Percentiles rank a stretch among this genome's conserved stretches.
phyloP scores from a whole-genome alignment of 1,139 yeast genomes.

The Starmera stellimalicola region DNA sequence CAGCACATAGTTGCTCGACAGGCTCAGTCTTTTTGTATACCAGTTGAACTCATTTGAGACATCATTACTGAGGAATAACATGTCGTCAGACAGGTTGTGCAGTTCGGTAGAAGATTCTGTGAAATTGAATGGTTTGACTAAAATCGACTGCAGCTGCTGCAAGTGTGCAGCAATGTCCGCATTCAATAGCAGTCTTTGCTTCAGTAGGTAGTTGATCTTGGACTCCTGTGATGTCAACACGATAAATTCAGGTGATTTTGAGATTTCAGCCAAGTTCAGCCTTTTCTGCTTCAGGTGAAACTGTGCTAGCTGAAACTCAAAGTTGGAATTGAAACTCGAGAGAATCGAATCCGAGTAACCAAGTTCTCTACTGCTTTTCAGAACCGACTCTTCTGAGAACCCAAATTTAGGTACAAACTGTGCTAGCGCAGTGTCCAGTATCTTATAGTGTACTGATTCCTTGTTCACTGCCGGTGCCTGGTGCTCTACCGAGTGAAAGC shows the following conservation, averaged over 20 bases:
- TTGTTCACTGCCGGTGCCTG: constrained; percentile 17
- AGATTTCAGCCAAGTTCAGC: constrained; percentile 27
- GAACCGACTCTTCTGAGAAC: constrained; percentile 52
- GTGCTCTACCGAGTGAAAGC: constrained; percentile 22
- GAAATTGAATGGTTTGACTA: constrained; percentile 25
- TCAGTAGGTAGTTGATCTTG: constrained; percentile 38
- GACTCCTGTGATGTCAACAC: constrained; percentile 22
- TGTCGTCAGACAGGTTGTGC: constrained; percentile 71
- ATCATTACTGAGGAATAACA: constrained; percentile 75
- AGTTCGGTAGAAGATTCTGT: constrained; percentile 44
- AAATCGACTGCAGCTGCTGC: constrained; percentile 24
- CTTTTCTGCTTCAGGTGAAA: constrained; percentile 56
- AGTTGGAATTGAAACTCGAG: constrained; percentile 43
- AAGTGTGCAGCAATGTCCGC: constrained; percentile 38
- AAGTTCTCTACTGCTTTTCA: constrained; percentile 49
- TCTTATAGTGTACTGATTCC: constrained; percentile 26
- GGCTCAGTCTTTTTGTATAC: constrained; percentile 77
- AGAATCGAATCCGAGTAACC: constrained; percentile 61
- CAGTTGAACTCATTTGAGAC: constrained; percentile 79
- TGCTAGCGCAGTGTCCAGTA: constrained; percentile 37
- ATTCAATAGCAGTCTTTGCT: constrained; percentile 56
- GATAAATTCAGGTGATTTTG: constrained; percentile 21
- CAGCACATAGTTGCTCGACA: constrained; percentile 62
- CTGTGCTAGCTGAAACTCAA: constrained; percentile 53
- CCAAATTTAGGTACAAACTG: constrained; percentile 61